Evolutionary conservation across 208 protist species (phyloP).

Genomic region (Angomonas deanei): DNA sequence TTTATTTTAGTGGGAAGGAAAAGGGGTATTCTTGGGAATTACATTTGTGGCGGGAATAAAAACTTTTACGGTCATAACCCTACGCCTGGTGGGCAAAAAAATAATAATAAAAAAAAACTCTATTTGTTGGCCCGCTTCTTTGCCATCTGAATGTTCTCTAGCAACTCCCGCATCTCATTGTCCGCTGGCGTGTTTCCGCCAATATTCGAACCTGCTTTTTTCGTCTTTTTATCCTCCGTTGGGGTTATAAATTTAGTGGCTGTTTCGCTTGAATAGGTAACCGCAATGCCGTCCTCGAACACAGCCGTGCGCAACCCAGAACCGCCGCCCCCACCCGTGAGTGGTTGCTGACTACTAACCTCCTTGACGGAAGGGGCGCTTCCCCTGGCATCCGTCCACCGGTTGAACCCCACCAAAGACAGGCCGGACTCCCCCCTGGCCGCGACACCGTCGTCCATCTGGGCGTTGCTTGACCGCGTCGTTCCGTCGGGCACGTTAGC

Average conservation of each 20-base stretch:
- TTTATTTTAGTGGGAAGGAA: too few relatives aligned
- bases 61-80: too few relatives aligned
- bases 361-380: constrained; percentile 19
- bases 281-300: constrained; percentile 62
- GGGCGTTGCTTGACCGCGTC: too few relatives aligned
- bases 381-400: constrained; percentile 55
- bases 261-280: constrained; percentile 65
- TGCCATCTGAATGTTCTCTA: constrained; percentile 79
- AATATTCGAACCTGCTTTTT: constrained; percentile 7
- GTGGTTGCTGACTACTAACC: constrained; percentile 40
- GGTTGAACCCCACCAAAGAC: constrained; percentile 52
- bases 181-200: constrained; percentile 26
- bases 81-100: neutral
- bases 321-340: constrained; percentile 17
- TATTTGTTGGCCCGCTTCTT: constrained; percentile 45
- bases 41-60: too few relatives aligned
- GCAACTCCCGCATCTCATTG: constrained; percentile 61
- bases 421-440: constrained; percentile 15
- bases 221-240: constrained; percentile 23
- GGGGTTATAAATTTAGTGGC: constrained; percentile 36
- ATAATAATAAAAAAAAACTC: constrained; percentile 1
- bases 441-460: too few relatives aligned
- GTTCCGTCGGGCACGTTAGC: too few relatives aligned
- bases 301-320: constrained; percentile 53
- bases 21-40: too few relatives aligned